Conservation (phyloP, 2,329 filamentous ascomycete genomes). For the Penicillium thymicola region DNA sequence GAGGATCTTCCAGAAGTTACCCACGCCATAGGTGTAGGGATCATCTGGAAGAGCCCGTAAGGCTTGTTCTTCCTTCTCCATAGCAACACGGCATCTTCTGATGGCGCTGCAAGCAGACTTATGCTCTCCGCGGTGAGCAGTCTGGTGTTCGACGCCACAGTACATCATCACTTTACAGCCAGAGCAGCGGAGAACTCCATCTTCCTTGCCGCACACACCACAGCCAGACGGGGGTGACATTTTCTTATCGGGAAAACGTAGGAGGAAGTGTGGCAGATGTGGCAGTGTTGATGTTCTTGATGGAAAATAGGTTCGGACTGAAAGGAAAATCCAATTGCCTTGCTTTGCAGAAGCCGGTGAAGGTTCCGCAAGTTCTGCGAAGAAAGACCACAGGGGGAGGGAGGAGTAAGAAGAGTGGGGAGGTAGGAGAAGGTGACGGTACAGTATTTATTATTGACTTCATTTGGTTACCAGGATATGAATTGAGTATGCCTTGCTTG, state of each 20-base stretch:
- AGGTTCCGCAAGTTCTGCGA: not conserved
- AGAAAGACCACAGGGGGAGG: not conserved
- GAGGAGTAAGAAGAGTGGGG: not conserved
- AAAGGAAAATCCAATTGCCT: too few species aligned
- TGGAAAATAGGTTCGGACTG: not conserved
- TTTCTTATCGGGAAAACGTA: not conserved
- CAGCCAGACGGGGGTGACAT: slow-evolving; percentile 16
- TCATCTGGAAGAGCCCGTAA: slow-evolving; percentile 36
- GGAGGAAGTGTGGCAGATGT: not conserved
- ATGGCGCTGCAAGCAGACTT: slow-evolving; percentile 29
- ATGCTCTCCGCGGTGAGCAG: slow-evolving; percentile 37
- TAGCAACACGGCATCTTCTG: slow-evolving; percentile 19
- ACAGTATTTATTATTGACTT: not conserved
- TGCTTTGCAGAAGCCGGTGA: not conserved
- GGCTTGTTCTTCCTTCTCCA: slow-evolving; percentile 34
- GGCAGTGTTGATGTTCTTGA: not conserved
- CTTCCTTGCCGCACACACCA: slow-evolving; percentile 22
- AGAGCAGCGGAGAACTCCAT: slow-evolving; percentile 30
- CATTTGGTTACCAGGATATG: not conserved
- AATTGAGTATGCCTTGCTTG: not conserved
- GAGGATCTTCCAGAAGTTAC: slow-evolving; percentile 44
- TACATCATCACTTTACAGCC: slow-evolving; percentile 47
- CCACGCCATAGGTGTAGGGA: slow-evolving; percentile 40
- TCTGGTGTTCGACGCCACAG: slow-evolving; percentile 48
- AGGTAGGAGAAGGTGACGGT: too few species aligned